Conservation (phyloP, 2,329 filamentous ascomycete species). For the Didymella pomorum region DNA sequence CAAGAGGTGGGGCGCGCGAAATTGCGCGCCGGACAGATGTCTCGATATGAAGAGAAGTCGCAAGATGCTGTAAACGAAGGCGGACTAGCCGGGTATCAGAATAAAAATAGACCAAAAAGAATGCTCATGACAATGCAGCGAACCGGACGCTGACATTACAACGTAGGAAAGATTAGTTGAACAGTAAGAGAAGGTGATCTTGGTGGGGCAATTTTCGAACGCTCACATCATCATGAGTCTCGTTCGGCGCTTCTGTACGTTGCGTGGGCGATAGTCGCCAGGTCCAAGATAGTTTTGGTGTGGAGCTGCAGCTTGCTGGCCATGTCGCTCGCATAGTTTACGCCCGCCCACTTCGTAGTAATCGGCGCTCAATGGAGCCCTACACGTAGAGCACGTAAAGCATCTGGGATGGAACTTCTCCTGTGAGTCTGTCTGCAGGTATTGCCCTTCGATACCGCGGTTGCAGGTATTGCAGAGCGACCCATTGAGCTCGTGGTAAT, state of each 20-base stretch:
- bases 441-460: conserved; percentile 90
- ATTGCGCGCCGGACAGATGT: conserved; percentile 17
- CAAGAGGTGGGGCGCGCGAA: neutral
- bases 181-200: neutral
- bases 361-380: conserved; percentile 75
- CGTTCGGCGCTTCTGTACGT: conserved; percentile 59
- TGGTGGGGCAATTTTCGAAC: neutral
- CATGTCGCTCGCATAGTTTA: conserved; percentile 88
- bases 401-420: conserved; percentile 88
- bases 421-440: conserved; percentile 79
- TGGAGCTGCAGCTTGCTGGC: conserved; percentile 64
- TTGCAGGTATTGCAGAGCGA: conserved; percentile 84
- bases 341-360: conserved; percentile 88
- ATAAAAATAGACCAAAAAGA: conserved; percentile 24
- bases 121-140: conserved; percentile 23
- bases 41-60: conserved; percentile 16
- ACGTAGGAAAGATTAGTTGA: conserved; percentile 1
- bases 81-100: conserved; percentile 39
- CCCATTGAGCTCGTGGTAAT: conserved; percentile 91
- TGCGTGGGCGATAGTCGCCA: conserved; percentile 44
- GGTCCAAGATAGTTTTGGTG: conserved; percentile 51
- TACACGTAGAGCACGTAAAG: conserved; percentile 84
- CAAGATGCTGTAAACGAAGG: conserved; percentile 19
- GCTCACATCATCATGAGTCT: conserved; percentile 61
- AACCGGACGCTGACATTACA: conserved; percentile 1